A percentile compares a stretch with the other conserved stretches of the same genome.
Conservation (phyloP, 164 flowering plant genomes). For the Buxus sempervirens region DNA sequence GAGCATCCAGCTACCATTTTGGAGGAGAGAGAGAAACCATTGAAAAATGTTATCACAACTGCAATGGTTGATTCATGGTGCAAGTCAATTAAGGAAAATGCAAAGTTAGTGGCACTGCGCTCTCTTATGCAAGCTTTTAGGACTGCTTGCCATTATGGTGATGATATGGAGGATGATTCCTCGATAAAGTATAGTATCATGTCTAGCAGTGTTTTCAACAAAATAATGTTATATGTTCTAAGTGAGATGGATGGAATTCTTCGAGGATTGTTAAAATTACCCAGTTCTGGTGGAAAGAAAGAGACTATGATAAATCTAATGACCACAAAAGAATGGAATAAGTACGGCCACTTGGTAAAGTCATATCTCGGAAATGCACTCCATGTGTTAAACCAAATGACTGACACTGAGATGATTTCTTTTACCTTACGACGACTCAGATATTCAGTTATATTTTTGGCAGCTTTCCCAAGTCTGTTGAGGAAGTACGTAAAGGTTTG, state of each 20-base stretch:
- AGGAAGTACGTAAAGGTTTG: slow-evolving; percentile 90
- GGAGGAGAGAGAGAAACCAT: slow-evolving; percentile 30
- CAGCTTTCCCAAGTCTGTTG: slow-evolving; percentile 73
- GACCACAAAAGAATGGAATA: slow-evolving; percentile 72
- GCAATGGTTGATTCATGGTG: slow-evolving; percentile 89
- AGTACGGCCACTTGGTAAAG: slow-evolving; percentile 61
- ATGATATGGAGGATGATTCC: slow-evolving; percentile 57
- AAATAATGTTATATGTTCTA: slow-evolving; percentile 73
- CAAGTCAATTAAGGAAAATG: slow-evolving; percentile 38
- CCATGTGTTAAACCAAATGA: slow-evolving; percentile 92
- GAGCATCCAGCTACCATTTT: slow-evolving; percentile 16
- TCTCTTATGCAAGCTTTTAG: slow-evolving; percentile 70
- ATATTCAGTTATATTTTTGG: slow-evolving; percentile 70
- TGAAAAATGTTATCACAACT: slow-evolving; percentile 53
- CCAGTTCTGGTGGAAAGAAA: slow-evolving; percentile 74
- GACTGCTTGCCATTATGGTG: slow-evolving; percentile 91
- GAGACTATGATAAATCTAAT: slow-evolving; percentile 54
- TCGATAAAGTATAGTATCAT: slow-evolving; percentile 46
- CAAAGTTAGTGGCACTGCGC: slow-evolving; percentile 59
- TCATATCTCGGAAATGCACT: slow-evolving; percentile 92
- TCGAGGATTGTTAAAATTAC: slow-evolving; percentile 61
- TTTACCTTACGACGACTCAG: slow-evolving; percentile 75
- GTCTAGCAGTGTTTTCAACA: slow-evolving; percentile 86
- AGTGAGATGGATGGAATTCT: slow-evolving; percentile 85
- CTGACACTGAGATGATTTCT: slow-evolving; percentile 81